Evolutionary conservation across 179 eudicot species (phyloP).

Genomic region (Beta macrorhiza): DNA sequence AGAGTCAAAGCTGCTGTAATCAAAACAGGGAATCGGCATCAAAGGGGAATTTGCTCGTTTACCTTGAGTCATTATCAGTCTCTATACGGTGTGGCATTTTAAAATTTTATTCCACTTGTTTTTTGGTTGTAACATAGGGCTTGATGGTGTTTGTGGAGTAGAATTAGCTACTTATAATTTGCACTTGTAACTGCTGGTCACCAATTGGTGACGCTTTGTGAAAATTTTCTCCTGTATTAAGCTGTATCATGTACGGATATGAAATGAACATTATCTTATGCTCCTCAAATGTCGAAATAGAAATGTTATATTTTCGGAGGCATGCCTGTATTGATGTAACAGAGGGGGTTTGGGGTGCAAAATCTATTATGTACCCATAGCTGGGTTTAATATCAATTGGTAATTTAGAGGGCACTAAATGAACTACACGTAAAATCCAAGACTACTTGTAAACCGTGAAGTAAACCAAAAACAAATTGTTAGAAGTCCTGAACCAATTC

Average conservation of each 20-base stretch:
- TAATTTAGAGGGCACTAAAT: too few species aligned
- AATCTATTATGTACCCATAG: too few species aligned
- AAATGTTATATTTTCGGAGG: too few species aligned
- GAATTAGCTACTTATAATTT: conserved; percentile 20
- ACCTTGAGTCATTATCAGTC: not conserved
- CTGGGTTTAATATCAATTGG: too few species aligned
- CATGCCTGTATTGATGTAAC: too few species aligned
- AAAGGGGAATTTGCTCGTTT: not conserved
- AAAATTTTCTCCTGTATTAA: conserved; percentile 1
- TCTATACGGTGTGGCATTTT: not conserved
- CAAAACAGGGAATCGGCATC: not conserved
- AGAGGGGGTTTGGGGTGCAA: too few species aligned
- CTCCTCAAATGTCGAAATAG: not conserved
- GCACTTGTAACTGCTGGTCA: conserved; percentile 8
- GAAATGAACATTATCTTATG: not conserved
- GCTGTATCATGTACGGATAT: conserved; percentile 1
- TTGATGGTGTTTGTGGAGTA: conserved; percentile 16
- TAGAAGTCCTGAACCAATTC: too few species aligned
- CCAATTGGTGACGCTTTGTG: conserved; percentile 22
- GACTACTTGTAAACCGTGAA: too few species aligned
- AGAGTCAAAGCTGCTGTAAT: conserved; percentile 4
- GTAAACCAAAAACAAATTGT: too few species aligned
- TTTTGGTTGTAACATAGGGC: conserved; percentile 20
- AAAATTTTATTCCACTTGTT: not conserved
- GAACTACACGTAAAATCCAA: too few species aligned